phyloP scores from a whole-genome alignment of 768 basidiomycete species.

The Boletellus sp. region DNA sequence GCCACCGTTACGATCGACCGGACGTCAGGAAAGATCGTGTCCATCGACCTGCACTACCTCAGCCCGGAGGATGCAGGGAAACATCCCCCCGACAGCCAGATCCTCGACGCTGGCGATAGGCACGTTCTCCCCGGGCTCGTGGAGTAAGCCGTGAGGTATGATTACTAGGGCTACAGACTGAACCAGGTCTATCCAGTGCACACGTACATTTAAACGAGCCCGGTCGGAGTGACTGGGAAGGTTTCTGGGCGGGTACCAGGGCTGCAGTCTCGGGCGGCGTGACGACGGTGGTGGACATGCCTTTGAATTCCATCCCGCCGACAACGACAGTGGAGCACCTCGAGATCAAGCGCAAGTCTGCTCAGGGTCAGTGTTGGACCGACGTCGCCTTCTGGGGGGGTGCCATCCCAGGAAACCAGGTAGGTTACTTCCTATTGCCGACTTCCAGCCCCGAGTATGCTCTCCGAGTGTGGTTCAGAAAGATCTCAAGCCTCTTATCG shows the following conservation, averaged over 20 bases:
- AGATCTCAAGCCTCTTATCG: conserved; percentile 71
- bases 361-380: conserved; percentile 69
- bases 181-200: conserved; percentile 44
- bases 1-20: conserved; percentile 65
- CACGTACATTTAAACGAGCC: conserved; percentile 96
- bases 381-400: conserved; percentile 84
- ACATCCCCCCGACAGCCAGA: conserved; percentile 28
- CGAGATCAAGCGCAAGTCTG: conserved; percentile 64
- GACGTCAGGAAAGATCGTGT: conserved; percentile 55
- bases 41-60: conserved; percentile 39
- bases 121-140: conserved; percentile 75
- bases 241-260: conserved; percentile 85
- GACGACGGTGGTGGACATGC: conserved; percentile 98
- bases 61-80: conserved; percentile 23
- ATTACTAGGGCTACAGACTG: neutral
- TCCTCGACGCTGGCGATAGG: conserved; percentile 56
- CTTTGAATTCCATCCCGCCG: conserved; percentile 94
- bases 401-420: conserved; percentile 89
- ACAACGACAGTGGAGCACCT: conserved; percentile 84
- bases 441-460: neutral
- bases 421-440: conserved; percentile 21
- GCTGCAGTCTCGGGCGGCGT: conserved; percentile 92
- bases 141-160: conserved; percentile 46
- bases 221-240: conserved; percentile 92
- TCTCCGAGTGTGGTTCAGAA: conserved; percentile 37